Evolutionary conservation across 139 green algal genomes (phyloP), one percentile per base, ranked within the genome.

Genomic region (Yamagishiella unicocca): DNA sequence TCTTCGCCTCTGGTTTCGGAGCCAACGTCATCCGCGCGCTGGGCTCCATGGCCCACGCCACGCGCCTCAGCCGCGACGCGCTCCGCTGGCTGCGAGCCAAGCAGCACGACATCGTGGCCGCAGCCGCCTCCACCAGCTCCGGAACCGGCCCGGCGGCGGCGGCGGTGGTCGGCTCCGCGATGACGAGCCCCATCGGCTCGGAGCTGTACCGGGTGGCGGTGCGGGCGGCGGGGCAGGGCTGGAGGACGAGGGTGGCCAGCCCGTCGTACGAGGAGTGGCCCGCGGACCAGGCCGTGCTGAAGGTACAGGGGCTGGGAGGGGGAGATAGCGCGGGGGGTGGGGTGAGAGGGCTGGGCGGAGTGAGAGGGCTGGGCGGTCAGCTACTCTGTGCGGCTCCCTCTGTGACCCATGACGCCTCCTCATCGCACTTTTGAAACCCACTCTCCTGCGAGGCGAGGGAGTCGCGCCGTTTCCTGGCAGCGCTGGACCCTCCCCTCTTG

Each of bases 251-350:
- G 24, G 19, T 42, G 38, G 37, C 55, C 12, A 9, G 54, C 27
- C 77, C 77, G 27, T 42, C 77, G 29, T 58, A 84, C 38, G 77
- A 84, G 7, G 77, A 70, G 55, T 84, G 77, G 77, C 77, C 77
- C 25, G 77, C 77, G 55, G 77, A 84, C 61, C 7, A 70, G 55
- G 77, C 77, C 4, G 54, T 70, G 38, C 38, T 84, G 25, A 84
- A 84, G 77, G 76, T 83, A 46, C 24, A 53, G 6, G 53, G 8
- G 7, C 8, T 62, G 6, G 24, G 27, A n/a, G 74, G 40, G 22
- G 29, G 12, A 31, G 74, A 22, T 29, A 14, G 68, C 33, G 33
- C 21, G 68, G 68, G 21, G 29, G 12, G 35, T 53, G 5, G 33
- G 5, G 68, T 22, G 35, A 53, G 33, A 29, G 35, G 5, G 68